phyloP scores from a whole-genome alignment of 164 flowering plant genomes.

The Tetracentron sinense region DNA sequence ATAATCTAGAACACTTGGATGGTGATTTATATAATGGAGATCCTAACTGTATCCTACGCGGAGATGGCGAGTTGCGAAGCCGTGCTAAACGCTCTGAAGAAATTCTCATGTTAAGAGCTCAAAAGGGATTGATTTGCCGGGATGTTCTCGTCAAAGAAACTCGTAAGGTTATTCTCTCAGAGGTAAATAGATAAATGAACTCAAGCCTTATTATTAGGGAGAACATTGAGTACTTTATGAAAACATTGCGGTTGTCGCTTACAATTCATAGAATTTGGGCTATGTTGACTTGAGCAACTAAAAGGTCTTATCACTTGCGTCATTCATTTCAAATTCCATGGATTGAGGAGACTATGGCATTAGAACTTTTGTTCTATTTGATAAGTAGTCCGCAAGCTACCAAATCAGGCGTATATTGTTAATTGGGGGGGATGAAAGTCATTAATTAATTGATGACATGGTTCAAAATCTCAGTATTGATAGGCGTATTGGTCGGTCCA shows the following conservation, averaged over 20 bases:
- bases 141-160: conserved; percentile 88
- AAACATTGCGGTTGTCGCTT: not conserved
- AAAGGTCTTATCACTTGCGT: not conserved
- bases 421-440: too few relatives aligned
- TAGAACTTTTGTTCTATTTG: not conserved
- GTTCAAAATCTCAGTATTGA: too few relatives aligned
- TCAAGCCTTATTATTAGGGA: not conserved
- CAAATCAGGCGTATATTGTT: not conserved
- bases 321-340: not conserved
- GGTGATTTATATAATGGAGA: conserved; percentile 40
- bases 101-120: conserved; percentile 47
- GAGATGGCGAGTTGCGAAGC: conserved; percentile 40
- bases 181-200: conserved; percentile 40
- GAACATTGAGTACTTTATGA: not conserved
- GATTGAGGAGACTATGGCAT: not conserved
- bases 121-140: conserved; percentile 75
- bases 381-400: not conserved
- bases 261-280: not conserved
- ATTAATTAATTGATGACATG: too few relatives aligned
- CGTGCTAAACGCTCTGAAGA: conserved; percentile 60
- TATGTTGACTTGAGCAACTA: not conserved
- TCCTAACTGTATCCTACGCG: conserved; percentile 26
- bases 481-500: too few relatives aligned
- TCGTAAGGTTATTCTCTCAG: conserved; percentile 50
- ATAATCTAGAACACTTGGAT: conserved; percentile 34